These are phyloP conservation scores for Tardiomyces digboiensis DNA, from an alignment of 1,139 yeast genomes.

Conservation along the genomic window DNA sequence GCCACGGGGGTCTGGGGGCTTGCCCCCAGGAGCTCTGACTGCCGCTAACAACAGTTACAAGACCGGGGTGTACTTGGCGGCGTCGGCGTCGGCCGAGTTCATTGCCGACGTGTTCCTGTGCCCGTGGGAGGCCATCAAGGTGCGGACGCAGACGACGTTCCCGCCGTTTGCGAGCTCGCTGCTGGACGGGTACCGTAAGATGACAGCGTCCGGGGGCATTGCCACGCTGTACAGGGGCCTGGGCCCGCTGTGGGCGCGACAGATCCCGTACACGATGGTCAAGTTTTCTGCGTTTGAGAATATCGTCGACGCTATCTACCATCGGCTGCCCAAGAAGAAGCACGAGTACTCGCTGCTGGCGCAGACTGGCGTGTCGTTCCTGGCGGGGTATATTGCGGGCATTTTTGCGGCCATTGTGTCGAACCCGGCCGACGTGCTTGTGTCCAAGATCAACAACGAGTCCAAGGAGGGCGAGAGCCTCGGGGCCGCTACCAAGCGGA, in stretches of 20 bases:
- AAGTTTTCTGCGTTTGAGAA: constrained; percentile 91
- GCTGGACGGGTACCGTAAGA: constrained; percentile 57
- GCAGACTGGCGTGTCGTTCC: constrained; percentile 90
- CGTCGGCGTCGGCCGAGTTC: constrained; percentile 90
- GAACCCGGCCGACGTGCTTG: constrained; percentile 98
- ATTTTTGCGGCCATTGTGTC: constrained; percentile 89
- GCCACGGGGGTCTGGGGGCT: no score
- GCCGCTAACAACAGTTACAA: constrained; percentile 32
- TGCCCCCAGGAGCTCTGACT: no score
- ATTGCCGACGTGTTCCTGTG: constrained; percentile 82
- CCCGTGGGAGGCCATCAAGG: constrained; percentile 92
- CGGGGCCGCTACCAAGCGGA: constrained; percentile 59
- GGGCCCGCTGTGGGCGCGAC: constrained; percentile 89
- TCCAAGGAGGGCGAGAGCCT: constrained; percentile 56
- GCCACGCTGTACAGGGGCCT: constrained; percentile 74
- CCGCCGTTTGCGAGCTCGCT: constrained; percentile 68
- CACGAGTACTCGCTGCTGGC: constrained; percentile 46
- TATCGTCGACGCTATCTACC: constrained; percentile 67
- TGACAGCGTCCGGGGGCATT: constrained; percentile 56
- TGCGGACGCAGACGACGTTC: constrained; percentile 82
- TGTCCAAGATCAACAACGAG: constrained; percentile 78
- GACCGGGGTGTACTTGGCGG: constrained; percentile 67
- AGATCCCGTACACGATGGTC: constrained; percentile 94
- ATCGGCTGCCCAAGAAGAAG: constrained; percentile 41
- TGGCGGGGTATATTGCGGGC: constrained; percentile 96